Percentiles rank a stretch among this genome's conserved stretches.
phyloP scores from a whole-genome alignment of 2,329 filamentous ascomycete genomes.

The Nothophaeocryptopus gaeumannii region DNA sequence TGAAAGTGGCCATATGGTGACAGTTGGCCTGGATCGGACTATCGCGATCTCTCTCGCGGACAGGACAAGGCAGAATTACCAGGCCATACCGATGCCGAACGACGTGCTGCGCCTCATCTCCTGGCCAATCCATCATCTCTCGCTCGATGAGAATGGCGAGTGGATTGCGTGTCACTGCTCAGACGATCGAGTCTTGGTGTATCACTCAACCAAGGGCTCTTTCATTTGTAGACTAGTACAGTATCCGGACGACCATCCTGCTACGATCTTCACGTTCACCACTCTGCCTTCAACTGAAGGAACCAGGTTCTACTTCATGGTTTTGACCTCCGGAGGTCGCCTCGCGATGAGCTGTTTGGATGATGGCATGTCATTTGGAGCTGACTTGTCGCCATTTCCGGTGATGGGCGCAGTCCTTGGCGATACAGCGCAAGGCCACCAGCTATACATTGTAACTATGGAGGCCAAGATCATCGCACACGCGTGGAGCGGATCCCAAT shows the following conservation, averaged over 20 bases:
- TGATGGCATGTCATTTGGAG: slow-evolving; percentile 29
- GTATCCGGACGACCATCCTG: slow-evolving; percentile 57
- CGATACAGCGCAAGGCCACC: slow-evolving; percentile 18
- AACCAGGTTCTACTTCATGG: slow-evolving; percentile 47
- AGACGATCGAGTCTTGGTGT: slow-evolving; percentile 58
- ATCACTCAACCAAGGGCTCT: slow-evolving; percentile 57
- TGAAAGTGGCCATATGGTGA: slow-evolving; percentile 63
- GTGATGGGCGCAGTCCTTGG: slow-evolving; percentile 27
- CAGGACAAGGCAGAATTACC: slow-evolving; percentile 18
- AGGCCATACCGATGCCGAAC: slow-evolving; percentile 16
- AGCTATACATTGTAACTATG: slow-evolving; percentile 26
- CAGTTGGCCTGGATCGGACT: slow-evolving; percentile 66
- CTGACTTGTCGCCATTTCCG: slow-evolving; percentile 22
- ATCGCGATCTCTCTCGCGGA: slow-evolving; percentile 45
- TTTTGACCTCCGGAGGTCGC: slow-evolving; percentile 64
- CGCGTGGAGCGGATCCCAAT: slow-evolving; percentile 16
- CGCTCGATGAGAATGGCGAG: slow-evolving; percentile 62
- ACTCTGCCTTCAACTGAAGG: slow-evolving; percentile 35
- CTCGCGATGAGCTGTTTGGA: slow-evolving; percentile 58
- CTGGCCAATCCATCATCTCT: slow-evolving; percentile 52
- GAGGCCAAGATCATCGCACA: slow-evolving; percentile 22
- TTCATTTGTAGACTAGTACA: slow-evolving; percentile 58
- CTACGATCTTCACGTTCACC: slow-evolving; percentile 64
- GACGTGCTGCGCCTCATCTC: slow-evolving; percentile 23
- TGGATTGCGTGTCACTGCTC: slow-evolving; percentile 66